A percentile compares a stretch with the other conserved stretches of the same genome.
Evolutionary conservation across 345 rosid species (phyloP).

Genomic region (Eucalyptus sp.): DNA sequence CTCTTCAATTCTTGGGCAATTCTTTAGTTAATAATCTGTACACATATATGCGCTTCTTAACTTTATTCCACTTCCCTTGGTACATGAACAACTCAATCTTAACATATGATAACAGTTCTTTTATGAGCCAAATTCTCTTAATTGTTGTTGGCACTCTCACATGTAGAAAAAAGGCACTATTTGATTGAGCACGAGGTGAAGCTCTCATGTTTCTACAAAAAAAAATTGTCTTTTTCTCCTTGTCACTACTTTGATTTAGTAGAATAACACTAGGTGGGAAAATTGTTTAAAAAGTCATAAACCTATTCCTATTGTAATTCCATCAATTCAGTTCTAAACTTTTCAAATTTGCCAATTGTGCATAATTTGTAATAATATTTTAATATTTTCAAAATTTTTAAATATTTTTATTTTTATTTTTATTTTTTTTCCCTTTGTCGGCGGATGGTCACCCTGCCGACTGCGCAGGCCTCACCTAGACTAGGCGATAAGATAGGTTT

Average conservation of each 20-base stretch:
- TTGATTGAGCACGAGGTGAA: background rate
- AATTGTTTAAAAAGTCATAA: no score
- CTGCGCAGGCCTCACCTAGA: no score
- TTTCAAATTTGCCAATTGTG: no score
- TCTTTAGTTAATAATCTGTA: background rate
- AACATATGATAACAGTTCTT: background rate
- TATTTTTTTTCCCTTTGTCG: no score
- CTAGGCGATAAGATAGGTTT: background rate
- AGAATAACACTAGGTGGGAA: background rate
- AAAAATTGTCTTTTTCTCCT: background rate
- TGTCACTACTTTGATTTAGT: background rate
- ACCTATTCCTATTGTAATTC: no score
- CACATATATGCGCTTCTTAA: background rate
- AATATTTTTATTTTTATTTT: no score
- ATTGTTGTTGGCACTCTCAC: background rate
- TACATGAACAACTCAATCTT: background rate
- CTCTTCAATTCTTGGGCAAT: background rate
- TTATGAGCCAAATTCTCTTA: background rate
- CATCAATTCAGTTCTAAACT: rapidly evolving
- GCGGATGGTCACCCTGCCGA: no score
- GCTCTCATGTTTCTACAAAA: background rate
- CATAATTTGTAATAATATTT: no score
- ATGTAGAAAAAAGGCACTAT: background rate
- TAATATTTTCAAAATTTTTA: no score
- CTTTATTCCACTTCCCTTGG: background rate